Conservation (phyloP, 345 rosid species). For the Crucihimalaya himalaica region DNA sequence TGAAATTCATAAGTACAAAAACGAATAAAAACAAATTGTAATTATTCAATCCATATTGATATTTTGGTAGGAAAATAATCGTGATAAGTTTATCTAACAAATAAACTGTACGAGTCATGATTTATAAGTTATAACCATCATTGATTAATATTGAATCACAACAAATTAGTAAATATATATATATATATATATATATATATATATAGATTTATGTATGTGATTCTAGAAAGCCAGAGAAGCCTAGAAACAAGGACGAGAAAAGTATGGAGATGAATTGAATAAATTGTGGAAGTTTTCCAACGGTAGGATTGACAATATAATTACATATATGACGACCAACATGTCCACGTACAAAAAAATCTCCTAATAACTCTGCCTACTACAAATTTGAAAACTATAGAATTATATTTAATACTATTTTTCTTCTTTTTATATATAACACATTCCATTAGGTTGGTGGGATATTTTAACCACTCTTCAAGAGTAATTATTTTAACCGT, state of each 20-base stretch:
- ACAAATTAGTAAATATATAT: background rate
- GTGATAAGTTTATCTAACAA: background rate
- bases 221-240: slow-evolving; percentile 37
- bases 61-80: background rate
- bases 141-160: background rate
- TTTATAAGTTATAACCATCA: background rate
- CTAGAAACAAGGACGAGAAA: slow-evolving; percentile 27
- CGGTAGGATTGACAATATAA: slow-evolving; percentile 41
- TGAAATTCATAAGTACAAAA: background rate
- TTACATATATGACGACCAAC: slow-evolving; percentile 13
- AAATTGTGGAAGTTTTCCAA: slow-evolving; percentile 15
- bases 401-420: background rate
- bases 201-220: background rate
- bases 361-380: slow-evolving; percentile 25
- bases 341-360: background rate
- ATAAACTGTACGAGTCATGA: background rate
- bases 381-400: slow-evolving; percentile 3
- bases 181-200: background rate
- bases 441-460: slow-evolving; percentile 41
- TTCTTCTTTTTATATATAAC: background rate
- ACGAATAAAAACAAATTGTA: background rate
- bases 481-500: slow-evolving; percentile 32
- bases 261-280: background rate
- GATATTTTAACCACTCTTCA: slow-evolving; percentile 38
- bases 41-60: background rate